Base-by-base conservation (phyloP, 257 asterid genomes). In the Solanum rostratum region DNA sequence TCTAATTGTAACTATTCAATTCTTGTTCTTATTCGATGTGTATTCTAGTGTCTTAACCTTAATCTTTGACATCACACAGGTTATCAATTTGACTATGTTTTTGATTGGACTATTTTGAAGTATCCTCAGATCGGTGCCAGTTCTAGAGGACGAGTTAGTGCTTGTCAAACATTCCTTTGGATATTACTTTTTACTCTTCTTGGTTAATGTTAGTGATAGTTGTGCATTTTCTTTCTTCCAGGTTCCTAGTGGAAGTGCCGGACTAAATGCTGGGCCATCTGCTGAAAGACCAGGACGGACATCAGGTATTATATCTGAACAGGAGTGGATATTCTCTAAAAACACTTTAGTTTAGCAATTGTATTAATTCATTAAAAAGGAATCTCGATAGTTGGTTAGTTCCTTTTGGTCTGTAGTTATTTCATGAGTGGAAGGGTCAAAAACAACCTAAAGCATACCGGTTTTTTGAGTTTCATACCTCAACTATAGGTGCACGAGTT, bases 31-130 rank as follows among this genome's bases (percentile, higher is more conserved):
- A 70, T 66, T 60, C 20, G 70, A 78, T 27, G 45, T 70, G 66
- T 59, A 43, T 66, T 85, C 30, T 45, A 24, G 68, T 81, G 70
- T 79, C 49, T 37, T 29, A 70, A 57, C 55, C 55, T 86, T 80
- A 73, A 79, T 70, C 54, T 81, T 46, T 66, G 88, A 52, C 24
- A 65, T 81, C 45, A 57, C 80, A 79, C 91, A 96, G 99, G 98
- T 86, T 96, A 94, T 89, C 99, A 96, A 87, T 94, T 96, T 86
- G 99, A 96, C 86, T 96, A 93, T 85, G 98, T 96, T 76, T 95
- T 95, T 88, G 98, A 96, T 86, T 96, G 99, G 98, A 95, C 99
- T 20, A 92, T 94, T 88, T 84, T 95, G 93, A 96, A 96, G 92
- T 92, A 94, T 90, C 99, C 99, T 85, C 99, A 93, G 89, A 92